Conservation (phyloP, 2,329 filamentous ascomycete species). For the Elsinoe ampelina region DNA sequence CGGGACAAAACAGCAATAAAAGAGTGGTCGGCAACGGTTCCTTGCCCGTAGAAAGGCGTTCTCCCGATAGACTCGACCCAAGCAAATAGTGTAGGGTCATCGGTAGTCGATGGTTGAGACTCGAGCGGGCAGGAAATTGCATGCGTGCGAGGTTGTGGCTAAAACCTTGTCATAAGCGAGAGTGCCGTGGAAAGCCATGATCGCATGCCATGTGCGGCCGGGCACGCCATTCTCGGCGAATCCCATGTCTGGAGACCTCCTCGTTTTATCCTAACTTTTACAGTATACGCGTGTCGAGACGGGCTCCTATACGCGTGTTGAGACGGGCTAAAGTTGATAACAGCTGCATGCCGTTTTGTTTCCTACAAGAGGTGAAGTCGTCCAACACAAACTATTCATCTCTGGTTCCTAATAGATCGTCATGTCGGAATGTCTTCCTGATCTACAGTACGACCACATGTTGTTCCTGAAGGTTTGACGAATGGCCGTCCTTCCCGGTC, state of each 20-base stretch:
- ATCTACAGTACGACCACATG: slow-evolving; percentile 9
- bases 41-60: not conserved
- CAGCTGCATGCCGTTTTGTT: not conserved
- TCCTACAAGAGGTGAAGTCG: slow-evolving; percentile 1
- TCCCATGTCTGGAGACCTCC: not conserved
- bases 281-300: no score
- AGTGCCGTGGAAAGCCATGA: not conserved
- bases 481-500: not conserved
- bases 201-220: no score
- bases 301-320: no score
- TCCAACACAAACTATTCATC: not conserved
- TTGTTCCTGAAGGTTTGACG: not conserved
- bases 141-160: not conserved
- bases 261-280: not conserved
- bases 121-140: not conserved
- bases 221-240: not conserved
- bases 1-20: not conserved
- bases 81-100: not conserved
- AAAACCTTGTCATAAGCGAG: not conserved
- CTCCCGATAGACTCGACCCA: not conserved
- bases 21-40: not conserved
- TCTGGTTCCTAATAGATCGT: not conserved
- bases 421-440: not conserved
- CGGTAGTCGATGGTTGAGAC: not conserved
- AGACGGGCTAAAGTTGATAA: no score